These are phyloP conservation scores for Tinospora cordifolia DNA, from an alignment of 164 flowering plant genomes.

Conservation along the genomic window DNA sequence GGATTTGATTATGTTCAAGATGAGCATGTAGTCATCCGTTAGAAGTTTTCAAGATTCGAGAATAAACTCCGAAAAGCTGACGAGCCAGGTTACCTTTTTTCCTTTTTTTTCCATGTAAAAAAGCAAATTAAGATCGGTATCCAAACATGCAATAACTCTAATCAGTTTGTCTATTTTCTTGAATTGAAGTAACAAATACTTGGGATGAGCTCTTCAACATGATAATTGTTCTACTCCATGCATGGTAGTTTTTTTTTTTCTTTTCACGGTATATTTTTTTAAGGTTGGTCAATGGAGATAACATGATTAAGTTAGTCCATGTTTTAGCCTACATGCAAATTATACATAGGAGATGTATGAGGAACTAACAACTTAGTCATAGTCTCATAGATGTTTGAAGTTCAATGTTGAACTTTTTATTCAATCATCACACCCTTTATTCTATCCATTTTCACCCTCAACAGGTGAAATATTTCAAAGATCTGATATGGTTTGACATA, in stretches of 20 bases:
- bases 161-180: neutral
- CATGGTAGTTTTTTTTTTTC: neutral
- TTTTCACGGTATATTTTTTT: too few relatives aligned
- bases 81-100: neutral
- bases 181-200: neutral
- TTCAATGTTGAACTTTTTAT: too few relatives aligned
- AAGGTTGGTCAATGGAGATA: too few relatives aligned
- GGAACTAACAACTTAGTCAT: too few relatives aligned
- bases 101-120: neutral
- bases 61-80: neutral
- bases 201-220: neutral
- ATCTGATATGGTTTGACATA: neutral
- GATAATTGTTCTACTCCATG: neutral
- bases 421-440: too few relatives aligned
- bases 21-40: neutral
- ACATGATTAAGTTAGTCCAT: too few relatives aligned
- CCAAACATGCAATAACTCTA: neutral
- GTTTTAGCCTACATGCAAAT: too few relatives aligned
- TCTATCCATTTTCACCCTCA: too few relatives aligned
- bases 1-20: neutral
- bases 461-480: too few relatives aligned
- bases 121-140: neutral
- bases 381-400: too few relatives aligned
- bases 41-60: neutral
- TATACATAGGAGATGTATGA: too few relatives aligned